Base-by-base conservation (phyloP, 208 protist genomes). In the Borovskyia barvae region DNA sequence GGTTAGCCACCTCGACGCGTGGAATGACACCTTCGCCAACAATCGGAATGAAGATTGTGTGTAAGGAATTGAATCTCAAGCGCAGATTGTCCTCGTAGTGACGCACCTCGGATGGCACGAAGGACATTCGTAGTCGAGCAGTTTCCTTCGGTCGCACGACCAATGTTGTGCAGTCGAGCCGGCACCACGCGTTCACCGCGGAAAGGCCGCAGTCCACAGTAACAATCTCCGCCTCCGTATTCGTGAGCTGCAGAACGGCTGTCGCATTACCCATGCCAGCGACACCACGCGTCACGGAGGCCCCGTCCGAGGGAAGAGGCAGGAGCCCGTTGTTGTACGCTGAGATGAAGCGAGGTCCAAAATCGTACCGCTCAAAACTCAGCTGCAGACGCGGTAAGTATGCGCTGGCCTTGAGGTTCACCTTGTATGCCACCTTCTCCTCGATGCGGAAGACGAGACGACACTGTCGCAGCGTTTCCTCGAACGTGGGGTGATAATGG, bases 1-100 rank as follows among this genome's bases (percentile, higher is more conserved):
- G 75, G 45, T 85, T 87, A 20, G 75, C 58, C 33, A 98, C 80
- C 65, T 98, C 95, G 22, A 98, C 73, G 15, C 84, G 72, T 46
- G 93, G 80, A 15, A 84, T 72, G 12, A 92, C 80, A n/a, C 96
- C 97, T 55, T 98, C 96, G 28, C 97, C 97, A 29, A 20, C 43
- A 25, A 99, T 60, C 12, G 69, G 62, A 22, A 98, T 72, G 39
- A 73, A 80, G 6, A 90, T 72, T 1, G 86, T 85, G 52, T 90
- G 84, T 14, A 93, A 74, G 25, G 92, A 92, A 66, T 99, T 99
- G 29, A 99, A 66, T 48, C 94, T 47, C 68, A 99, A 91, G 33
- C 77, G 77, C 36, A 99, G 63, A 58, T 78, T 80, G 54, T 95
- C 92, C n/a, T 64, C 70, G 76, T 97, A 98, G 24, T 55, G 61